Evolutionary conservation across 768 basidiomycete genomes (phyloP).

Genomic region (Trametes cingulata): DNA sequence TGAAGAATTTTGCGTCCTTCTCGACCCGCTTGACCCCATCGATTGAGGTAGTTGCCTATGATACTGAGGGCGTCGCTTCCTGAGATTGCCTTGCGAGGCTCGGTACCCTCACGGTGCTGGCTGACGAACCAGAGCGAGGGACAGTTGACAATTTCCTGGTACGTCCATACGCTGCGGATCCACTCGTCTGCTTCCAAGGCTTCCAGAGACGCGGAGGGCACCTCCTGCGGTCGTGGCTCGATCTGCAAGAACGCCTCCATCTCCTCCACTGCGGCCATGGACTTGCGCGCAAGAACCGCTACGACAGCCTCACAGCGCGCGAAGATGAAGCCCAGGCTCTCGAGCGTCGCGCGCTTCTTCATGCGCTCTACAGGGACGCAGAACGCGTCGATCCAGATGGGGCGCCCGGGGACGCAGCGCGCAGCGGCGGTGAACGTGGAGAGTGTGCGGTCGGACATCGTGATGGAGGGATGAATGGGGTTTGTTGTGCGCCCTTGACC

Average conservation of each 20-base stretch:
- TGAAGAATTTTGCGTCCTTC: neutral
- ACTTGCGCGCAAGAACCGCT: conserved; percentile 16
- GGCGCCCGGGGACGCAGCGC: conserved; percentile 8
- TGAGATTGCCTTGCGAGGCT: neutral
- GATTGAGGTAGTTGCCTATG: conserved; percentile 14
- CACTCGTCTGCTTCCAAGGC: conserved; percentile 23
- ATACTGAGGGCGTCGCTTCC: conserved; percentile 7
- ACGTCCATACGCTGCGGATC: conserved; percentile 27
- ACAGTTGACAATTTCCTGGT: conserved; percentile 25
- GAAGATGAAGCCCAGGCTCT: conserved; percentile 24
- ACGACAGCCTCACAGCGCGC: conserved; percentile 17
- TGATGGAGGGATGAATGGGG: conserved; percentile 15
- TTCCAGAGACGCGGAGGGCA: conserved; percentile 11
- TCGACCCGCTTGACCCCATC: neutral
- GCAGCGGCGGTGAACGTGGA: conserved; percentile 11
- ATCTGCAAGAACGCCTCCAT: conserved; percentile 9
- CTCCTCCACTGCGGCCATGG: conserved; percentile 17
- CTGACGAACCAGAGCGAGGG: conserved; percentile 10
- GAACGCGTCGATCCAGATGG: conserved; percentile 23
- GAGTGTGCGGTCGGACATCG: conserved; percentile 24
- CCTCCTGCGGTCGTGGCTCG: neutral
- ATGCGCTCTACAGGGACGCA: conserved; percentile 20
- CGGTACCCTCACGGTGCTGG: neutral
- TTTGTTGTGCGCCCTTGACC: conserved; percentile 10
- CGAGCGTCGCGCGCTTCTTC: conserved; percentile 20